Evolutionary conservation across 495 filamentous ascomycete genomes (phyloP).

Genomic region (Apiosordaria backusii): DNA sequence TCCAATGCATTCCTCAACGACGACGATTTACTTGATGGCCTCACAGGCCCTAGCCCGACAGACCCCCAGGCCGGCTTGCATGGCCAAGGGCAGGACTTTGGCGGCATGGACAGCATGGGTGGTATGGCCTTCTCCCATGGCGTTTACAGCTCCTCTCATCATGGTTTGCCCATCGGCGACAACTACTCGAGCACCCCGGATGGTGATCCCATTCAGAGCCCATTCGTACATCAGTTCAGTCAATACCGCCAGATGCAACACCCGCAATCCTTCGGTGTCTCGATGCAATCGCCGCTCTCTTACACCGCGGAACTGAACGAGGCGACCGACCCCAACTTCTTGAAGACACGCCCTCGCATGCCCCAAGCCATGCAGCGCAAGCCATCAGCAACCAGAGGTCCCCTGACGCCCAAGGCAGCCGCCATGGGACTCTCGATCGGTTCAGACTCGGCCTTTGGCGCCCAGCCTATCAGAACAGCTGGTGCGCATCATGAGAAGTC

Average conservation of each 20-base stretch:
- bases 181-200: conserved; percentile 81
- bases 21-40: conserved; percentile 61
- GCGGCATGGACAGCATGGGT: conserved; percentile 43
- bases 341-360: conserved; percentile 53
- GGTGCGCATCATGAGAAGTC: conserved; percentile 72
- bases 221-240: conserved; percentile 72
- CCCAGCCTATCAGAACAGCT: conserved; percentile 66
- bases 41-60: conserved; percentile 41
- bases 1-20: conserved; percentile 52
- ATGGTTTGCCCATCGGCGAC: conserved; percentile 47
- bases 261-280: conserved; percentile 49
- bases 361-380: conserved; percentile 64
- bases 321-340: conserved; percentile 48
- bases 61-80: conserved; percentile 46
- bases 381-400: conserved; percentile 65
- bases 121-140: conserved; percentile 43
- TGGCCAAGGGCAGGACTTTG: conserved; percentile 49
- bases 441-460: conserved; percentile 51
- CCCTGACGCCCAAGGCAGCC: conserved; percentile 72
- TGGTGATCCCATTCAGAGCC: conserved; percentile 80
- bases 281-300: conserved; percentile 50
- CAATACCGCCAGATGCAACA: conserved; percentile 65
- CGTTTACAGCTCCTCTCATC: conserved; percentile 44
- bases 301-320: conserved; percentile 56
- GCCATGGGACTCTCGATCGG: conserved; percentile 39